Evolutionary conservation across 2,329 filamentous ascomycete genomes (phyloP).

Genomic region (Uncinocarpus reesii): DNA sequence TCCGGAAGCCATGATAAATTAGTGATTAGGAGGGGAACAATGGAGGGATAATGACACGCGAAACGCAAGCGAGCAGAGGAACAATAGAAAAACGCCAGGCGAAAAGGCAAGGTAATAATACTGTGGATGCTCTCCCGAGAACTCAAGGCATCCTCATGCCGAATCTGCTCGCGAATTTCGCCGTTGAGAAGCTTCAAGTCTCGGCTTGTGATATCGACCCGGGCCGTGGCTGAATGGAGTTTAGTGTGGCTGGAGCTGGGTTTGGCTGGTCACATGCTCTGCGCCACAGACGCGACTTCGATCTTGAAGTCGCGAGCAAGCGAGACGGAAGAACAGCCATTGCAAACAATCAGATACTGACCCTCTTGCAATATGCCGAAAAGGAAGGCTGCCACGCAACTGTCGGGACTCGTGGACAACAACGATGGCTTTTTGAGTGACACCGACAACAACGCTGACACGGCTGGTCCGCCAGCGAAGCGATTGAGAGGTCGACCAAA

Average conservation of each 20-base stretch:
- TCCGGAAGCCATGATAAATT: constrained; percentile 30
- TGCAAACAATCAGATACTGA: neutral
- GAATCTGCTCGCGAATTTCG: neutral
- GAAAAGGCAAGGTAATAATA: neutral
- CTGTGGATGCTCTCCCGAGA: neutral
- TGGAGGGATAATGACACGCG: neutral
- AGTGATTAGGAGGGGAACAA: neutral
- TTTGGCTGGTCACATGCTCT: neutral
- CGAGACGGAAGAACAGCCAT: too few species aligned
- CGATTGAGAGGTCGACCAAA: constrained; percentile 31
- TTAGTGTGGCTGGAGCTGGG: constrained; percentile 6
- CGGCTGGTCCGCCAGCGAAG: constrained; percentile 30
- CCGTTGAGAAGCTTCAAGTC: neutral
- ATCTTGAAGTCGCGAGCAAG: too few species aligned
- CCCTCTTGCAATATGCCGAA: constrained; percentile 28
- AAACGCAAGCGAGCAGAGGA: neutral
- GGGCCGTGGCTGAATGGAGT: constrained; percentile 5
- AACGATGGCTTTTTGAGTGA: constrained; percentile 24
- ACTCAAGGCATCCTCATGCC: neutral
- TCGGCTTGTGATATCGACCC: constrained; percentile 1
- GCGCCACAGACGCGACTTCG: neutral
- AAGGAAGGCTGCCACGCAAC: constrained; percentile 33
- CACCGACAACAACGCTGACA: constrained; percentile 25
- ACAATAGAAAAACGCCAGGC: neutral
- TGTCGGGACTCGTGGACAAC: constrained; percentile 40